Evolutionary conservation across 345 rosid species (phyloP).

Genomic region (Heritiera littoralis): DNA sequence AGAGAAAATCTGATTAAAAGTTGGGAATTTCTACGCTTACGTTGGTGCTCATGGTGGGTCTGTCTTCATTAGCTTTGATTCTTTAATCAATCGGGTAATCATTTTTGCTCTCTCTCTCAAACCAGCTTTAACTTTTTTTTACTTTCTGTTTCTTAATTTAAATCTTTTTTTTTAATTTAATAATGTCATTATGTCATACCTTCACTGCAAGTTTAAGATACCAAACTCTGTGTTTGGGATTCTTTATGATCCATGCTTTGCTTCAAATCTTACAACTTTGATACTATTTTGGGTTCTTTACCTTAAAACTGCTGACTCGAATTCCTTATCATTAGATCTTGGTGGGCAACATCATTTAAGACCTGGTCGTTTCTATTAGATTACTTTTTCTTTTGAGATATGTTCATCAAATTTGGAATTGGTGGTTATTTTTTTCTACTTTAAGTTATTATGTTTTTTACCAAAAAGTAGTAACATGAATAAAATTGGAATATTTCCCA

Average conservation of each 20-base stretch:
- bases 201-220: slow-evolving; percentile 30
- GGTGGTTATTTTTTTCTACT: slow-evolving; percentile 17
- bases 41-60: slow-evolving; percentile 28
- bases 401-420: slow-evolving; percentile 26
- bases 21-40: not conserved
- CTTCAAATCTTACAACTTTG: slow-evolving; percentile 13
- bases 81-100: slow-evolving; percentile 68
- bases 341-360: slow-evolving; percentile 22
- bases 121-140: slow-evolving; percentile 5
- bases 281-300: not conserved
- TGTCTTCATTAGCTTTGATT: slow-evolving; percentile 45
- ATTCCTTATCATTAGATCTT: slow-evolving; percentile 29
- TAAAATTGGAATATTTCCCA: slow-evolving; percentile 11
- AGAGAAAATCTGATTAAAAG: slow-evolving; percentile 16
- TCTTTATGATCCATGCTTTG: slow-evolving; percentile 12
- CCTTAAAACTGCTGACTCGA: not conserved
- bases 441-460: slow-evolving; percentile 3
- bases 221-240: not conserved
- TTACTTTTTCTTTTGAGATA: slow-evolving; percentile 16
- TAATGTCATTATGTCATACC: slow-evolving; percentile 11
- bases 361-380: slow-evolving; percentile 22
- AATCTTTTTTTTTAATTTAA: not conserved
- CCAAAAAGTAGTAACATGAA: slow-evolving; percentile 9
- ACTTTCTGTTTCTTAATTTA: slow-evolving; percentile 7
- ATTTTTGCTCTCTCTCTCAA: slow-evolving; percentile 33